Conservation (phyloP, 495 filamentous ascomycete genomes). For the Evernia prunastri region DNA sequence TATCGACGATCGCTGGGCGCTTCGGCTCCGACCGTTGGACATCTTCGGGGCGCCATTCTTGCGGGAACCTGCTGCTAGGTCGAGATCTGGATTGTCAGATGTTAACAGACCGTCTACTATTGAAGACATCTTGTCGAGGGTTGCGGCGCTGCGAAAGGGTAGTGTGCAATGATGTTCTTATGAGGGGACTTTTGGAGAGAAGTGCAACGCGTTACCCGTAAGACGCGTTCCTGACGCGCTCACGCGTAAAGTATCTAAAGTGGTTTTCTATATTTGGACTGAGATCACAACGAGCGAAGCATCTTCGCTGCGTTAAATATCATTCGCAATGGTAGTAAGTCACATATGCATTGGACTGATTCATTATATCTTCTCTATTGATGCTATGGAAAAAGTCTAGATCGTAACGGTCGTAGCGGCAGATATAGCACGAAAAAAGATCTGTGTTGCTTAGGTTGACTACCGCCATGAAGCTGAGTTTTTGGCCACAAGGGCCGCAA, state of each 20-base stretch:
- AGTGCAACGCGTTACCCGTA: constrained; percentile 5
- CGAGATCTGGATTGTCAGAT: constrained; percentile 44
- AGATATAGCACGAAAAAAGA: background rate
- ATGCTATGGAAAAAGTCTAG: background rate
- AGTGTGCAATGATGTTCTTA: background rate
- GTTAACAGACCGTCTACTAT: constrained; percentile 47
- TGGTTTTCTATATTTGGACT: background rate
- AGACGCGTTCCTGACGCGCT: constrained; percentile 5
- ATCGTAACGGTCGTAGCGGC: background rate
- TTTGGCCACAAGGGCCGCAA: background rate
- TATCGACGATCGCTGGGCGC: constrained; percentile 33
- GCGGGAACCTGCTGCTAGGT: constrained; percentile 28
- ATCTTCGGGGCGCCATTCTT: constrained; percentile 18
- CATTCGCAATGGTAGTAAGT: too few relatives aligned
- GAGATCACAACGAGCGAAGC: too few relatives aligned
- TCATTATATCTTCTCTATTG: background rate
- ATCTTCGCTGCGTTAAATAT: too few relatives aligned
- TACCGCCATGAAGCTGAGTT: constrained; percentile 10
- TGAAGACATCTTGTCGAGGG: constrained; percentile 41
- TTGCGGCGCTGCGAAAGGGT: background rate
- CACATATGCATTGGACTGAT: background rate
- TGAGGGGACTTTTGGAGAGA: background rate
- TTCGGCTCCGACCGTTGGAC: constrained; percentile 33
- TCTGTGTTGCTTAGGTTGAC: background rate
- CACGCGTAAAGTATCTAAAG: constrained; percentile 1